Base-by-base conservation (phyloP, 2,329 filamentous ascomycete genomes). In the Verticillium zaregamsianum region DNA sequence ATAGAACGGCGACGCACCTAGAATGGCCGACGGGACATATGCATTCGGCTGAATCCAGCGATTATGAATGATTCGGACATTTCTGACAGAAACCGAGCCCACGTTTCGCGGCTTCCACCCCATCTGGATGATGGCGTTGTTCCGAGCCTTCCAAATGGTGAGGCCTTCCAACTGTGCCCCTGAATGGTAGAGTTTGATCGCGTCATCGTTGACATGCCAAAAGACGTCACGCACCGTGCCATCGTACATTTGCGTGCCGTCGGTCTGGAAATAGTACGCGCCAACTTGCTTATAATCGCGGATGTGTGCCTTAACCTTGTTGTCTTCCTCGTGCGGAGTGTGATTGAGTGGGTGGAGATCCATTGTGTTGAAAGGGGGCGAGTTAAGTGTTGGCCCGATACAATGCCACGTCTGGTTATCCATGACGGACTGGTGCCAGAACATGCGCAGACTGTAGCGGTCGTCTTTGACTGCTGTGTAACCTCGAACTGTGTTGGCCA, bases 241-340 rank as follows among this genome's bases (percentile, higher is more conserved):
- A 0, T 72, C 61, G 60, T 77, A 76, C 57, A 74, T 68, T 49
- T 74, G 67, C 40, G 69, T 71, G 23, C 74, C 74, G 63, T 77
- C 74, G 1, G 74, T 76, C 64, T 76, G 74, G 25, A 64, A 65
- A 59, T 71, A 77, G 62, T 71, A 77, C 12, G 74, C 71, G 11
- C 74, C 74, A 35, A 76, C 74, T 62, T 76, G 74, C 65, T 76
- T 76, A 63, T 75, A 76, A 59, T 77, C 74, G 2, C 61, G 68
- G 11, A 66, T 66, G 20, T 68, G 59, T 39, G 70, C 67, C 14
- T 58, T 61, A 35, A 66, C 64, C 7, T 57, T 57, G 17, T 55
- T 59, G 14, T 62, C 39, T 32, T 66, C 63, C 17, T 58, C 55
- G 54, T 61, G 62, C 25, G 60, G 25, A 5, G 60, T 61, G 45